Evolutionary conservation across 192 early-diverging fungal genomes (phyloP).

Genomic region (Phycomyces blakesleeanus): DNA sequence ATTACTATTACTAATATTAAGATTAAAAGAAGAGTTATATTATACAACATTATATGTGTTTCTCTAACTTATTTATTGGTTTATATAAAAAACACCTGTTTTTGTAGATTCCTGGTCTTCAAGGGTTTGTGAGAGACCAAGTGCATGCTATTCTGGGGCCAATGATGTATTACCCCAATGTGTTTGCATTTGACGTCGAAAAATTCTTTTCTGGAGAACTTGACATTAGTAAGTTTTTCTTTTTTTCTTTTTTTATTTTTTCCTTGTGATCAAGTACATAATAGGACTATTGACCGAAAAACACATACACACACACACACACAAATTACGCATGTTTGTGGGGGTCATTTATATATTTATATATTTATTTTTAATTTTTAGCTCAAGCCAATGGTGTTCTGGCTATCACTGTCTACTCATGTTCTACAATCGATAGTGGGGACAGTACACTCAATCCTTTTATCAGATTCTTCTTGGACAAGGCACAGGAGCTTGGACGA

Average conservation of each 20-base stretch:
- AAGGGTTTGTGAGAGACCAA: slow-evolving; percentile 57
- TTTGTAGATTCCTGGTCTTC: slow-evolving; percentile 65
- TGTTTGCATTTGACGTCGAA: slow-evolving; percentile 31
- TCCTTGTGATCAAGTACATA: too few relatives aligned
- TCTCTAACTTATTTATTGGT: too few relatives aligned
- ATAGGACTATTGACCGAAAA: not conserved
- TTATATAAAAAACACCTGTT: too few relatives aligned
- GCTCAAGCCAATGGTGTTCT: slow-evolving; percentile 39
- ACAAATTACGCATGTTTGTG: too few relatives aligned
- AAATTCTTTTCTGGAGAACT: slow-evolving; percentile 34
- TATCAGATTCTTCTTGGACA: slow-evolving; percentile 27
- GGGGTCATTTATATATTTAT: too few relatives aligned
- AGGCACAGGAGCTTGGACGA: slow-evolving; percentile 29
- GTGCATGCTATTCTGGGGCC: slow-evolving; percentile 55
- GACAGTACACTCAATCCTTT: slow-evolving; percentile 18
- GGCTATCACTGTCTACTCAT: slow-evolving; percentile 24
- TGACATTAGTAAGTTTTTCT: slow-evolving; percentile 29
- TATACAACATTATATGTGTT: too few relatives aligned
- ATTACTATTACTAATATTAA: too few relatives aligned
- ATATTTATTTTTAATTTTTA: not conserved
- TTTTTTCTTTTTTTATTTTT: too few relatives aligned
- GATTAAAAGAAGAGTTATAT: too few relatives aligned
- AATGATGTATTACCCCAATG: slow-evolving; percentile 36
- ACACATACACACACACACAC: too few relatives aligned
- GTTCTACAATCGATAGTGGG: slow-evolving; percentile 8